Percentiles rank a stretch among this genome's conserved stretches.
These are phyloP conservation scores for Epichloe bromicola DNA, from an alignment of 2,329 filamentous ascomycete species.

Conservation along the genomic window DNA sequence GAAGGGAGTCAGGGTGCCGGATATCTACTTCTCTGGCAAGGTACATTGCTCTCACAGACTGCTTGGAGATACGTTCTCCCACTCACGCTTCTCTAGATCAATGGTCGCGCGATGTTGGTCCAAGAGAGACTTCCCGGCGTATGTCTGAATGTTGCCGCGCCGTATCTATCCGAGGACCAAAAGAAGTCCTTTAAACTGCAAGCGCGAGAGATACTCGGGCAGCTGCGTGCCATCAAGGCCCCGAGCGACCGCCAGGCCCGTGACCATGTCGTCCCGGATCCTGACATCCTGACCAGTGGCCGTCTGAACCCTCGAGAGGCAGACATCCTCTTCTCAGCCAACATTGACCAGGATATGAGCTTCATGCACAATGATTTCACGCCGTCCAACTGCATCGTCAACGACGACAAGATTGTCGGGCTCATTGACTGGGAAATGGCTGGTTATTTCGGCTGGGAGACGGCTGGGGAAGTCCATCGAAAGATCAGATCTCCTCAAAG, in stretches of 20 bases:
- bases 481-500: constrained; percentile 13
- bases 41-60: constrained; percentile 11
- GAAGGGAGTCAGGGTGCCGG: constrained; percentile 18
- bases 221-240: too few species aligned
- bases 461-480: constrained; percentile 11
- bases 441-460: too few species aligned
- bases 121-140: constrained; percentile 27
- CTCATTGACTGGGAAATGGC: too few species aligned
- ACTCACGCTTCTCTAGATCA: constrained; percentile 16
- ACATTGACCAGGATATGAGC: too few species aligned
- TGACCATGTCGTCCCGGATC: too few species aligned
- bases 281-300: too few species aligned
- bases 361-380: constrained; percentile 17
- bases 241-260: too few species aligned
- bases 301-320: too few species aligned
- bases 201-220: background rate
- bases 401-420: constrained; percentile 24
- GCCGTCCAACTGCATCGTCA: constrained; percentile 24
- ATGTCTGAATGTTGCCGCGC: constrained; percentile 21
- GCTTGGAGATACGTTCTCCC: background rate
- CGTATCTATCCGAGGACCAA: constrained; percentile 17
- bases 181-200: constrained; percentile 4
- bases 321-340: too few species aligned
- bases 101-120: constrained; percentile 21
- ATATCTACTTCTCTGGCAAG: constrained; percentile 26